These are phyloP conservation scores for Millerago galiae DNA, from an alignment of 805 yeast species.

Conservation along the genomic window DNA sequence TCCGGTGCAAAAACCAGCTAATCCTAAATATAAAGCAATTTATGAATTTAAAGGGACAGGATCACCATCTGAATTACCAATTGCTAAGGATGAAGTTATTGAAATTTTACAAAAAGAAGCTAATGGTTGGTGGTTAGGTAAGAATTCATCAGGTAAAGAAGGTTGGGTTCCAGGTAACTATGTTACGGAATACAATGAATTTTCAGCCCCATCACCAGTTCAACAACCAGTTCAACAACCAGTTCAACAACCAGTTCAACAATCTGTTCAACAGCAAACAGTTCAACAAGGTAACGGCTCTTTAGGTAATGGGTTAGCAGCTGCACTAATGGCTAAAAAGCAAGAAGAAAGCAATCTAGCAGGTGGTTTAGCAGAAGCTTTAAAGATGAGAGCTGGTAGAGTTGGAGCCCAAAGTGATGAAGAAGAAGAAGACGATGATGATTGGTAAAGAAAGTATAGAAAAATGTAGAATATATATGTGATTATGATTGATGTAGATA, in stretches of 20 bases:
- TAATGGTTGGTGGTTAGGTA: conserved; percentile 95
- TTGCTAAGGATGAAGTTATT: conserved; percentile 69
- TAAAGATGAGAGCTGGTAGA: conserved; percentile 69
- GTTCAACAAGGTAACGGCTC: conserved; percentile 8
- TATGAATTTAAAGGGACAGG: conserved; percentile 89
- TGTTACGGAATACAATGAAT: conserved; percentile 43
- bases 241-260: conserved; percentile 30
- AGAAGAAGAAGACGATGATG: conserved; percentile 66
- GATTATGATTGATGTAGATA: not conserved
- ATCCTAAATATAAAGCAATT: conserved; percentile 77
- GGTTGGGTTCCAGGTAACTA: conserved; percentile 99
- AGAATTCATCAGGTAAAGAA: conserved; percentile 42
- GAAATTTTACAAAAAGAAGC: conserved; percentile 65
- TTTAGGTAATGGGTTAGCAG: conserved; percentile 55
- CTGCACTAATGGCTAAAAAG: conserved; percentile 58
- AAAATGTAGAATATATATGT: not conserved
- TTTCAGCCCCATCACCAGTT: not conserved
- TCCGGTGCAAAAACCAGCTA: conserved; percentile 50
- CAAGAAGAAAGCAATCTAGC: conserved; percentile 58
- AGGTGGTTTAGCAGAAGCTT: conserved; percentile 85
- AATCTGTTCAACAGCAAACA: conserved; percentile 24
- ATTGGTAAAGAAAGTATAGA: conserved; percentile 47
- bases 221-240: no score
- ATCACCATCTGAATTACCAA: conserved; percentile 72
- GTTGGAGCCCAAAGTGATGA: conserved; percentile 57